Base-by-base conservation (phyloP, 495 filamentous ascomycete species). In the Pyrenopolyporus hunteri region DNA sequence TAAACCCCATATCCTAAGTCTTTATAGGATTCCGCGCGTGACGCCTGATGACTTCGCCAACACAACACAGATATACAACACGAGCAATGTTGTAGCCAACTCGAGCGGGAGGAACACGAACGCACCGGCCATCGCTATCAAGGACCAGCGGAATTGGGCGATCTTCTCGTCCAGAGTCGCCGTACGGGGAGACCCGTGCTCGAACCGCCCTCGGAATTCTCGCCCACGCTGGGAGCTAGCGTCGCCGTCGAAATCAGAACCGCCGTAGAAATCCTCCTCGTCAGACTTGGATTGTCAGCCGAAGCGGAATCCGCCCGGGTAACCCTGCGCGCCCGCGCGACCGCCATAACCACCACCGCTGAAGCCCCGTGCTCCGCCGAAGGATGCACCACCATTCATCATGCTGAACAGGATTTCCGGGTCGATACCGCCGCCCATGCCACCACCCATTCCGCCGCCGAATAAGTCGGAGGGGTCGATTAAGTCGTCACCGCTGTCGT, bases 401-500 rank as follows among this genome's bases (percentile, higher is more conserved):
- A 90, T 88, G 51, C 84, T 84, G 75, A 89, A 88, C 6, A 90
- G 62, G 40, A 90, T 84, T 59, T 87, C 86, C 1, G 87, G 87
- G 64, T 88, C 85, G 57, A 90, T 89, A 44, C 78, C 87, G 6
- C 83, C 85, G 13, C 76, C 81, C 73, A 87, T 83, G 46, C 86
- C 83, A 48, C 84, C 85, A 22, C 79, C 79, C 59, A 78, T 78
- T 43, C 79, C 83, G 46, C 82, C 57, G 10, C 86, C 81, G 72
- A 96, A 95, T 84, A 96, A 92, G 69, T 97, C 94, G 31, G 84
- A 79, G 0, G 90, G 90, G 72, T 97, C 94, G 17, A 92, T 82
- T 20, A 98, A 81, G 69, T 98, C 94, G 47, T 94, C 88, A 4
- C 94, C 94, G 69, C 86, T 92, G 70, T 98, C 94, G 69, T 97